These are phyloP conservation scores for Leccinum pellstonianum DNA, from an alignment of 768 basidiomycete genomes.

Conservation along the genomic window DNA sequence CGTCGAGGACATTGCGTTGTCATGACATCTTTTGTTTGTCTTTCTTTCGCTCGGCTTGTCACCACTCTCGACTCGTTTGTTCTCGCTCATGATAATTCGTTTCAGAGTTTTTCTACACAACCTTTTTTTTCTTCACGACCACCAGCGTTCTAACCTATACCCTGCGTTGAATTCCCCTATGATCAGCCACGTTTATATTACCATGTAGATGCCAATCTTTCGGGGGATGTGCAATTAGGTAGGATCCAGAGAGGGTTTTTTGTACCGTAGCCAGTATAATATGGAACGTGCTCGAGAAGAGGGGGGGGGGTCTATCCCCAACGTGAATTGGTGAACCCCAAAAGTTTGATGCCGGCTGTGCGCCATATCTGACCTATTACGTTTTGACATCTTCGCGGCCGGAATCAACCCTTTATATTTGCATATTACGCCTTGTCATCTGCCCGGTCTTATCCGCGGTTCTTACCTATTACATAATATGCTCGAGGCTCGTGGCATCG, in stretches of 20 bases:
- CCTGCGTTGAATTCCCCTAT: conserved; percentile 8
- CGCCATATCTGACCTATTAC: background rate
- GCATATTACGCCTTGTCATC: background rate
- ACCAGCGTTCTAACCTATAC: conserved; percentile 13
- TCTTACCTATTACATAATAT: too few species aligned
- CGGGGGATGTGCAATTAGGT: conserved; percentile 7
- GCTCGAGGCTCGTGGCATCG: background rate
- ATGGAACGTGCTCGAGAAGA: conserved; percentile 11
- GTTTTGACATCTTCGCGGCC: background rate
- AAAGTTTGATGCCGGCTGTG: background rate
- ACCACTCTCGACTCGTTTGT: conserved; percentile 6
- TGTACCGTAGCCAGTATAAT: conserved; percentile 15
- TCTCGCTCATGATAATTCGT: conserved; percentile 19
- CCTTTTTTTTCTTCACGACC: conserved; percentile 4
- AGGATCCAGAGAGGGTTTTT: background rate
- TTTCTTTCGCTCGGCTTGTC: background rate
- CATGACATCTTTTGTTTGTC: conserved; percentile 11
- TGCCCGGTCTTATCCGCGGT: background rate
- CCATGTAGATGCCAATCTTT: conserved; percentile 14
- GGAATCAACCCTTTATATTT: background rate
- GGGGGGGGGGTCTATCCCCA: conserved; percentile 7
- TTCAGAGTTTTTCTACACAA: background rate
- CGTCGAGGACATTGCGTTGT: background rate
- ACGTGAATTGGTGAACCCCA: conserved; percentile 3
- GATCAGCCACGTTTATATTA: conserved; percentile 18